These are phyloP conservation scores for Stevia rebaudiana DNA, from an alignment of 140 eudicot genomes.

Conservation along the genomic window DNA sequence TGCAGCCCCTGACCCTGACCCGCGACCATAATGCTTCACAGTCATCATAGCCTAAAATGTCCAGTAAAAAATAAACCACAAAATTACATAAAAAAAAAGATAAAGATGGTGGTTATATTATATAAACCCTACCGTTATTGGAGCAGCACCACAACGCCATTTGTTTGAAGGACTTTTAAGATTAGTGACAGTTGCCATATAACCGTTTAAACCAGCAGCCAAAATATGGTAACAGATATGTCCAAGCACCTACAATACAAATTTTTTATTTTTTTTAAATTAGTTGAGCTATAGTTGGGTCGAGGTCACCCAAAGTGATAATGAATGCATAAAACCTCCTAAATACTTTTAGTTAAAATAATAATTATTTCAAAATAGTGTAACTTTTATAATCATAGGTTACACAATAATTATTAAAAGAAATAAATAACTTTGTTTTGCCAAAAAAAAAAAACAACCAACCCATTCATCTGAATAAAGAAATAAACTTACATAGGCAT, in stretches of 20 bases:
- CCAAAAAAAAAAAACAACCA: background rate
- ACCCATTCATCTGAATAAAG: background rate
- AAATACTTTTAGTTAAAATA: background rate
- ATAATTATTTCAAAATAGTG: background rate
- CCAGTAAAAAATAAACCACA: conserved; percentile 15
- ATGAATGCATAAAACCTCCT: background rate
- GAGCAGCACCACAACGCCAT: conserved; percentile 99
- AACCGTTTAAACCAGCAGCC: conserved; percentile 90
- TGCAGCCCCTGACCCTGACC: conserved; percentile 67
- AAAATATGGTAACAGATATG: conserved; percentile 76
- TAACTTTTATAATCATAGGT: background rate
- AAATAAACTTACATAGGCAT: conserved; percentile 66
- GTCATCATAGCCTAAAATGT: conserved; percentile 88
- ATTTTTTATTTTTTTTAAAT: background rate
- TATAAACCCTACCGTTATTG: conserved; percentile 62
- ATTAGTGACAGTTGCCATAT: conserved; percentile 83
- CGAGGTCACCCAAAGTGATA: background rate
- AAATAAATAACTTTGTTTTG: background rate
- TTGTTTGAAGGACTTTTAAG: conserved; percentile 74
- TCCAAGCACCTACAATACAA: conserved; percentile 73
- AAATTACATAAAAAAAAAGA: background rate
- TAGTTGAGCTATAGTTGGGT: background rate
- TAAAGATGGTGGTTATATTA: background rate
- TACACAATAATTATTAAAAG: background rate
- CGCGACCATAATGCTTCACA: conserved; percentile 79